Evolutionary conservation across 2,329 filamentous ascomycete species (phyloP), one percentile per base, ranked within the genome.

Genomic region (Phyllosticta citrichinensis): DNA sequence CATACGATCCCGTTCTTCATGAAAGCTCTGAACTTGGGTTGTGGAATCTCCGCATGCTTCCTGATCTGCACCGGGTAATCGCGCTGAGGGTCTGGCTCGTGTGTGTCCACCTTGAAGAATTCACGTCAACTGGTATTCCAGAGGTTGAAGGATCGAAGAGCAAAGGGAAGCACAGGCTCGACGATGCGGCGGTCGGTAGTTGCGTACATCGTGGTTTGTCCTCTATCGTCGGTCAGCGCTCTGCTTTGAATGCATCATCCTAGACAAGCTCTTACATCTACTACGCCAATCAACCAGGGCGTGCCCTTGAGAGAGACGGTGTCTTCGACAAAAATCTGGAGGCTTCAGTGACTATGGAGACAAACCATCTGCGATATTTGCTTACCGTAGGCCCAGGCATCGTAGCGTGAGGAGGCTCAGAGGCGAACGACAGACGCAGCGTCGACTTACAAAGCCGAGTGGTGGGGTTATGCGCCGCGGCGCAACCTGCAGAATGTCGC

Each of bases 31-130:
- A 76, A 78, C 8, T 70, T 68, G 2, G 63, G 64, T 5, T 50
- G 57, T n/a, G 68, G 61, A 17, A 76, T 63, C 66, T 73, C 64
- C 59, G 64, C 22, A 61, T 73, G 68, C 65, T 72, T 66, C 62
- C 71, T 68, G 17, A 73, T 73, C 57, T 75, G 72, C 17, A 72
- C 69, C 61, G 63, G 64, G 57, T 75, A 74, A 58, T 74, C 71
- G 55, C 70, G 69, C 63, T 72, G 70, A 1, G 77, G 77, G n/a
- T 71, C 70, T n/a, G 76, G 75, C 33, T 71, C 67, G 66, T 80
- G 77, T 10, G 73, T 75, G 64, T 79, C 76, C 64, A 79, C 71
- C 61, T 79, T 47, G 40, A 47, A 47, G 14, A 47, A n/a, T 8
- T 30, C 14, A 47, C n/a, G 40, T 47, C 40, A 47, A 47, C 8